phyloP scores from a whole-genome alignment of 2,329 filamentous ascomycete species.

The Fusarium haematococcum region DNA sequence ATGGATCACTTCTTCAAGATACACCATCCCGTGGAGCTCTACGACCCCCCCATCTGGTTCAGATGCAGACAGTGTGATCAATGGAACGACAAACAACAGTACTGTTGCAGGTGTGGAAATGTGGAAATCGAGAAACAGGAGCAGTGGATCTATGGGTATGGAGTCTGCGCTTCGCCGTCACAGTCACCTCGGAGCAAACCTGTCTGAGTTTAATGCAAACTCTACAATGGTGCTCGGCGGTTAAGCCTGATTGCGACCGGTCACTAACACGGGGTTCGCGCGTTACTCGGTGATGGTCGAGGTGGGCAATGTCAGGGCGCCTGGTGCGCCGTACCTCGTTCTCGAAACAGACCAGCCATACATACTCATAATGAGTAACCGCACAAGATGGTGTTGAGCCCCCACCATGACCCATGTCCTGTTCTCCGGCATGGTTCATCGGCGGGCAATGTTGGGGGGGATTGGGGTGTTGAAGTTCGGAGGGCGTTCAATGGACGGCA shows the following conservation, averaged over 20 bases:
- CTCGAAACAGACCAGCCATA: background rate
- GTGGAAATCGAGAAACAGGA: slow-evolving; percentile 5
- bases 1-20: slow-evolving; percentile 1
- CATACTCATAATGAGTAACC: slow-evolving; percentile 25
- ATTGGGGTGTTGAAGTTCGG: slow-evolving; percentile 20
- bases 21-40: slow-evolving; percentile 2
- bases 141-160: slow-evolving; percentile 25
- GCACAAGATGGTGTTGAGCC: slow-evolving; percentile 22
- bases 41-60: background rate
- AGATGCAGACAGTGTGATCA: background rate
- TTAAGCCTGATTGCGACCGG: background rate
- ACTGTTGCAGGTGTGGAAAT: slow-evolving; percentile 10
- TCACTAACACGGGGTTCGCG: background rate
- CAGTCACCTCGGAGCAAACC: slow-evolving; percentile 14
- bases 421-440: slow-evolving; percentile 30
- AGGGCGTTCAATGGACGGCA: slow-evolving; percentile 16
- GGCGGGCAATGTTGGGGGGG: slow-evolving; percentile 11
- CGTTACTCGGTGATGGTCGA: background rate
- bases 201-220: background rate
- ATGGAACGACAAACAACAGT: slow-evolving; percentile 5
- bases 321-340: slow-evolving; percentile 1
- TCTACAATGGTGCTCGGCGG: background rate
- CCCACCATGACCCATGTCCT: slow-evolving; percentile 16
- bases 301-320: background rate
- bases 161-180: slow-evolving; percentile 12